These are phyloP conservation scores for Exsudoporus frostii DNA, from an alignment of 768 basidiomycete genomes.

Conservation along the genomic window DNA sequence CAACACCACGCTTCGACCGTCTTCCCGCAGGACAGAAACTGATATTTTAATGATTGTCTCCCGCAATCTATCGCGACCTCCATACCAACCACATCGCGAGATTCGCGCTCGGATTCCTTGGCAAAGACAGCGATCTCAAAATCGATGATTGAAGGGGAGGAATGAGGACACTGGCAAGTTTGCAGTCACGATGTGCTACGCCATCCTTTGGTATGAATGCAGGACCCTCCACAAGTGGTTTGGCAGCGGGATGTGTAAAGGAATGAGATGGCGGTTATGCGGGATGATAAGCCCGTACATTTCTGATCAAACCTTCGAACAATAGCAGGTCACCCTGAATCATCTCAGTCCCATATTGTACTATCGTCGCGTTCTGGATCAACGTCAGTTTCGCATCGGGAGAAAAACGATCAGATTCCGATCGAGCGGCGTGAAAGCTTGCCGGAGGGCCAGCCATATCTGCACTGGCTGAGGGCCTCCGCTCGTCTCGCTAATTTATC, in stretches of 20 bases:
- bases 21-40: no score
- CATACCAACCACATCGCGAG: not conserved
- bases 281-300: no score
- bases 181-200: no score
- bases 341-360: conserved; percentile 65
- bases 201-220: not conserved
- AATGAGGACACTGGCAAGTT: no score
- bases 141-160: not conserved
- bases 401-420: conserved; percentile 62
- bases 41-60: not conserved
- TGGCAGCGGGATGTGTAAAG: not conserved
- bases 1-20: no score
- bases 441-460: conserved; percentile 42
- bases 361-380: conserved; percentile 69
- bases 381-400: conserved; percentile 60
- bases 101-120: not conserved
- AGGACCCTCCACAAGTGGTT: not conserved
- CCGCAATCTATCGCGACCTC: not conserved
- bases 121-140: not conserved
- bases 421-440: conserved; percentile 48
- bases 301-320: conserved; percentile 64
- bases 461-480: conserved; percentile 42
- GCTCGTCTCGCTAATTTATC: conserved; percentile 10
- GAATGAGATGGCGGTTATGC: no score
- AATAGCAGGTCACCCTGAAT: conserved; percentile 65